Conservation (phyloP, 2,329 filamentous ascomycete genomes). For the Pseudogymnoascus sp. region DNA sequence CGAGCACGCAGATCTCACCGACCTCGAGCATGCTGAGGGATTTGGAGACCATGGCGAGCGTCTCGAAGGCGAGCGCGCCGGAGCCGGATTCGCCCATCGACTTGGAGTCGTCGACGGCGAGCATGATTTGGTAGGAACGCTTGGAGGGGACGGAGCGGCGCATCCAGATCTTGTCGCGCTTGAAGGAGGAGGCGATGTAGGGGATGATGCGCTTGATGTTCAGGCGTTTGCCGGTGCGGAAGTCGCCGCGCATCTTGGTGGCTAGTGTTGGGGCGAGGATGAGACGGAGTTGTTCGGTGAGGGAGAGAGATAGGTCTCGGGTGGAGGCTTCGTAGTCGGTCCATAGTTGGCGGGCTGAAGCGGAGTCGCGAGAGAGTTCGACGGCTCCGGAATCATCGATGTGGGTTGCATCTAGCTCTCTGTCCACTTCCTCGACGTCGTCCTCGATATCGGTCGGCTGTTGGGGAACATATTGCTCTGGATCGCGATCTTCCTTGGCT, state of each 20-base stretch:
- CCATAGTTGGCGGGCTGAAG: slow-evolving; percentile 70
- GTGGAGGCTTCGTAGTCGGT: slow-evolving; percentile 75
- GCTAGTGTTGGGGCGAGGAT: slow-evolving; percentile 92
- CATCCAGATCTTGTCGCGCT: slow-evolving; percentile 99
- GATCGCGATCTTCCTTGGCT: slow-evolving; percentile 36
- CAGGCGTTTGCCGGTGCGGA: slow-evolving; percentile 93
- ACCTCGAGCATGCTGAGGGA: slow-evolving; percentile 88
- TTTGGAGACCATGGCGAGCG: slow-evolving; percentile 82
- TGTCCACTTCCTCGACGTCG: slow-evolving; percentile 32
- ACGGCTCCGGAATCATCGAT: slow-evolving; percentile 34
- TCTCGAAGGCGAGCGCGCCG: slow-evolving; percentile 80
- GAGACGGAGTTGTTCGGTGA: slow-evolving; percentile 90
- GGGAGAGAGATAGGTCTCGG: slow-evolving; percentile 73
- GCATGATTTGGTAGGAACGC: slow-evolving; percentile 91
- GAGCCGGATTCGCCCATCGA: slow-evolving; percentile 80
- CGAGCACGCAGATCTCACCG: slow-evolving; percentile 83
- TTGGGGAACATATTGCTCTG: slow-evolving; percentile 32
- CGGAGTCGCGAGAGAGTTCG: slow-evolving; percentile 31
- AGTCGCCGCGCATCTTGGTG: slow-evolving; percentile 92
- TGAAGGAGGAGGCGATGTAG: slow-evolving; percentile 96
- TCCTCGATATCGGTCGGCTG: slow-evolving; percentile 29
- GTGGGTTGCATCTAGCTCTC: slow-evolving; percentile 66
- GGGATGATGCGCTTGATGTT: slow-evolving; percentile 99
- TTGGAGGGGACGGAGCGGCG: slow-evolving; percentile 85
- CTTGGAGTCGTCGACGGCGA: slow-evolving; percentile 92